A percentile compares a stretch with the other conserved stretches of the same genome.
These are phyloP conservation scores for Elongisporangium senticosum DNA, from an alignment of 352 stramenopile species.

Conservation along the genomic window DNA sequence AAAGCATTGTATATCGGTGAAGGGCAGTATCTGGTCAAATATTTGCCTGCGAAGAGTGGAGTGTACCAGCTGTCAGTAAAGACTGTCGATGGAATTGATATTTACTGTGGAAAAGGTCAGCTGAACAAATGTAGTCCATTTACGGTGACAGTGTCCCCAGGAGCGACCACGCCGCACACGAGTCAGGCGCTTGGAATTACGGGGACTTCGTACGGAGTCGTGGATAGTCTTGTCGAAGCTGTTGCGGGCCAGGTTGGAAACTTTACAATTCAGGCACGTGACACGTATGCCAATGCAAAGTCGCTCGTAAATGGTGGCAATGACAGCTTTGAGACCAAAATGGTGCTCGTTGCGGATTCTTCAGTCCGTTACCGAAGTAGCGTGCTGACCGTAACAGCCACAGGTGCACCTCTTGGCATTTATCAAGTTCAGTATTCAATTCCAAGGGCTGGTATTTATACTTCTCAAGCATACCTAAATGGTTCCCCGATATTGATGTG, in stretches of 20 bases:
- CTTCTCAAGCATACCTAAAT: constrained; percentile 74
- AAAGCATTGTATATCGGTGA: constrained; percentile 85
- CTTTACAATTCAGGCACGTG: constrained; percentile 94
- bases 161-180: constrained; percentile 82
- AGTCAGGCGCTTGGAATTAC: constrained; percentile 82
- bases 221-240: constrained; percentile 89
- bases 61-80: constrained; percentile 88
- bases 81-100: constrained; percentile 89
- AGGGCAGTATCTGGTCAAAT: constrained; percentile 90
- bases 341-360: constrained; percentile 52
- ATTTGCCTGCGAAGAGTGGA: constrained; percentile 79
- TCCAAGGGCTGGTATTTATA: constrained; percentile 83
- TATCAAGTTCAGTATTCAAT: constrained; percentile 95
- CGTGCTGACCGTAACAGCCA: constrained; percentile 29
- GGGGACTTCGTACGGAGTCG: constrained; percentile 42
- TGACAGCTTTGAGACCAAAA: constrained; percentile 85
- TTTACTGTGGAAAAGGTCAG: constrained; percentile 92
- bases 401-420: constrained; percentile 42
- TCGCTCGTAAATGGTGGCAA: constrained; percentile 20
- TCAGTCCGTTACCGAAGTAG: constrained; percentile 83
- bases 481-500: constrained; percentile 90
- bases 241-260: constrained; percentile 89
- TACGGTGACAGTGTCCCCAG: constrained; percentile 77
- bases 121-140: constrained; percentile 95
- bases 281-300: constrained; percentile 89